Conservation (phyloP, 2,329 filamentous ascomycete species). For the Scytalidium lignicola region DNA sequence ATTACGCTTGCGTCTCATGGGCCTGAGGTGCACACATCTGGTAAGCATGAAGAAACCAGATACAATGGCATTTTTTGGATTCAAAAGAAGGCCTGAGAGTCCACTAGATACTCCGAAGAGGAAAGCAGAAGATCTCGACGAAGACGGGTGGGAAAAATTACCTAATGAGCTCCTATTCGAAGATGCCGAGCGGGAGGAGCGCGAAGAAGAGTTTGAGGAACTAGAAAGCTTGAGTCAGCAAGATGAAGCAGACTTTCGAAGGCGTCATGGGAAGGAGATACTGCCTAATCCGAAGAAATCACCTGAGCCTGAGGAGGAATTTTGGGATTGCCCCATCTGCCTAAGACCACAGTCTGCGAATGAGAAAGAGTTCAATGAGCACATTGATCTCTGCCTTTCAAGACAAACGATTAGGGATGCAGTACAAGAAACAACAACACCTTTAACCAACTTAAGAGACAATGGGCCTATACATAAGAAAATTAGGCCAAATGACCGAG, state of each 20-base stretch:
- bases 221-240: constrained; percentile 59
- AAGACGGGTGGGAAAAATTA: constrained; percentile 60
- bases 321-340: constrained; percentile 89
- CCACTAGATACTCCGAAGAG: constrained; percentile 26
- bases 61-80: constrained; percentile 73
- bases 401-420: constrained; percentile 79
- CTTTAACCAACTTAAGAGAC: constrained; percentile 8
- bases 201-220: constrained; percentile 55
- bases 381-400: constrained; percentile 89
- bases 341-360: constrained; percentile 67
- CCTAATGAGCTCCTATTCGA: constrained; percentile 60
- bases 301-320: constrained; percentile 33
- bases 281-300: constrained; percentile 36
- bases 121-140: constrained; percentile 32
- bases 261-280: constrained; percentile 48
- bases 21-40: constrained; percentile 80
- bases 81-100: constrained; percentile 32
- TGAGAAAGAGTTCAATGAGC: constrained; percentile 77
- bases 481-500: background rate
- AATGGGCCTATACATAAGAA: constrained; percentile 13
- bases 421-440: constrained; percentile 47
- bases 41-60: constrained; percentile 79
- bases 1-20: constrained; percentile 80
- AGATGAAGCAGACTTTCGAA: constrained; percentile 29
- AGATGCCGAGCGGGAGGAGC: constrained; percentile 53